Evolutionary conservation across 345 rosid genomes (phyloP).

Genomic region (Acer campestre): DNA sequence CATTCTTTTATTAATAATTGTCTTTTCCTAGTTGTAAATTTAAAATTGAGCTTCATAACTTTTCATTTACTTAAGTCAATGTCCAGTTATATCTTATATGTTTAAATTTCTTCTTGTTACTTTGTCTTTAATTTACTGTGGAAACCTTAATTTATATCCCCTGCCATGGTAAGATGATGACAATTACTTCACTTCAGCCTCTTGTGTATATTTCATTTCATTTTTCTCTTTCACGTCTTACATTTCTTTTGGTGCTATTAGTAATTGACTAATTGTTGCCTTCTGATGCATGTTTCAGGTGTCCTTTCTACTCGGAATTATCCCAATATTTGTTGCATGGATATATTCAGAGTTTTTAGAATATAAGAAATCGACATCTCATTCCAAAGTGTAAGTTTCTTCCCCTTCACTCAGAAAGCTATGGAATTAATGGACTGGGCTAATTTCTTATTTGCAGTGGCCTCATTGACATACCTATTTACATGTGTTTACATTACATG

Average conservation of each 20-base stretch:
- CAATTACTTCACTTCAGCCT: not conserved
- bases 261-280: too few species aligned
- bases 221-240: not conserved
- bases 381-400: constrained; percentile 75
- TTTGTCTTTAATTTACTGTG: not conserved
- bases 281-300: constrained; percentile 54
- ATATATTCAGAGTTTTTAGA: constrained; percentile 86
- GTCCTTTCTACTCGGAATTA: constrained; percentile 82
- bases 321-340: constrained; percentile 86
- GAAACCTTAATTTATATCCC: not conserved
- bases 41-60: not conserved
- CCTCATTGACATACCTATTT: not conserved
- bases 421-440: constrained; percentile 6
- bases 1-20: not conserved
- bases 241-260: not conserved
- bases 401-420: not conserved
- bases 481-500: constrained; percentile 4
- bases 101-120: not conserved
- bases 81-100: not conserved
- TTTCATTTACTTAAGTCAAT: not conserved
- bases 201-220: not conserved
- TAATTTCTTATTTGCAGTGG: not conserved
- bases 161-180: not conserved
- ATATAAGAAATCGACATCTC: constrained; percentile 55
- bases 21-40: not conserved